A percentile compares a stretch with the other conserved stretches of the same genome.
These are phyloP conservation scores for Sarcomyxa edulis DNA, from an alignment of 768 basidiomycete genomes.

Conservation along the genomic window DNA sequence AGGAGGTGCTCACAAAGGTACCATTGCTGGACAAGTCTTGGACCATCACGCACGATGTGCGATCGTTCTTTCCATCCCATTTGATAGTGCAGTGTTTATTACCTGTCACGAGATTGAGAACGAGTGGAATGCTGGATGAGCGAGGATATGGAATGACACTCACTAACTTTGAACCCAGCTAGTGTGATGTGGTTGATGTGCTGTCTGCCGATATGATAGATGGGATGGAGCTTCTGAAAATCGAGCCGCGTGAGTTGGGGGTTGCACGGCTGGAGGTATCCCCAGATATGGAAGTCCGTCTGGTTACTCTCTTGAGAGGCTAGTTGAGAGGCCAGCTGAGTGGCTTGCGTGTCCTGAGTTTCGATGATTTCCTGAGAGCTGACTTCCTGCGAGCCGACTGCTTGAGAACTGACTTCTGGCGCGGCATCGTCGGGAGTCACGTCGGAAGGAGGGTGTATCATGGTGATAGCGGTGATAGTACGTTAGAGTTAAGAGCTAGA, in stretches of 20 bases:
- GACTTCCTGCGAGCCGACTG: no score
- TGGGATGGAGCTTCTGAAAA: slow-evolving; percentile 48
- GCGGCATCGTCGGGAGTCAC: background rate
- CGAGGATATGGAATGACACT: slow-evolving; percentile 20
- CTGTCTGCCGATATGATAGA: slow-evolving; percentile 53
- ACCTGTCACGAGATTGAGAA: slow-evolving; percentile 26
- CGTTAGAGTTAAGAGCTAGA: no score
- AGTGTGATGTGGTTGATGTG: slow-evolving; percentile 48
- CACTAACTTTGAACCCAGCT: slow-evolving; percentile 72
- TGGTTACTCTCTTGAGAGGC: slow-evolving; percentile 28
- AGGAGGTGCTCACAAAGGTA: slow-evolving; percentile 48
- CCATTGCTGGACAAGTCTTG: slow-evolving; percentile 67
- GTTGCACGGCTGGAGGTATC: slow-evolving; percentile 64
- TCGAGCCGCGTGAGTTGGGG: slow-evolving; percentile 48
- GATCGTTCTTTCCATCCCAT: slow-evolving; percentile 51
- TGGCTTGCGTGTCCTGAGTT: slow-evolving; percentile 12
- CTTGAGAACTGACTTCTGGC: background rate
- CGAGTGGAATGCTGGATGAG: slow-evolving; percentile 4
- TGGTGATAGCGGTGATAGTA: no score
- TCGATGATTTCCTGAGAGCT: background rate
- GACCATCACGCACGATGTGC: slow-evolving; percentile 39
- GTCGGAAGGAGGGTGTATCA: background rate
- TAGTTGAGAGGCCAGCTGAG: slow-evolving; percentile 38
- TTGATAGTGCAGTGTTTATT: slow-evolving; percentile 52
- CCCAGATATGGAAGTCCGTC: slow-evolving; percentile 54